Evolutionary conservation across 1,139 yeast species (phyloP), one percentile per base, ranked within the genome.

Genomic region (Debaryomycetaceae sp.): DNA sequence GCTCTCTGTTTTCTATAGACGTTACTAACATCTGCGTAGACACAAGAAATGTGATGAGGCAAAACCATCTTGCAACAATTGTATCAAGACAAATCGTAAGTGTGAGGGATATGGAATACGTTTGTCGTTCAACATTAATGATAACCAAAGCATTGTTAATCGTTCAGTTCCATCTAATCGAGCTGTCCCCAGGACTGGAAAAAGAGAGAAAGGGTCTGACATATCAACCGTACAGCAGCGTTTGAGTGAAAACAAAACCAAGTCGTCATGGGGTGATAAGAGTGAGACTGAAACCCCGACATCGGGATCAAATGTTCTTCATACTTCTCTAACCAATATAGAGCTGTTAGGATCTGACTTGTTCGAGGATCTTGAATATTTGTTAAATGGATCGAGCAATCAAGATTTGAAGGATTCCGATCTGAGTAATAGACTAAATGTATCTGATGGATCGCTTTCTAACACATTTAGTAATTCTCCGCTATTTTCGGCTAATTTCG

Each of bases 31-130:
- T 23, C 17, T 36, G 23, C 14, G 13, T 38, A 66, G 80, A 46
- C 71, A 77, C 45, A 60, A 78, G 42, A 81, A 81, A 47, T 81
- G 86, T 56, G 84, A 80, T 57, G 82, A 81, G 52, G 62, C 67
- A 0, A 78, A 76, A 52, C 86, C 86, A 1, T 50, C 54, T 13
- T 81, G 86, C 58, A 63, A 65, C 29, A 80, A 79, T 57, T 81
- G 86, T 57, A 38, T 62, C 13, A 72, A 66, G 38, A 65, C 75
- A 4, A 75, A 75, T 3, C 57, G 76, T 31, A 47, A 47, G 11
- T 78, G 83, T 52, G 80, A 67, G 45, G 82, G 82, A 1, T 78
- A 78, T 55, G 77, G 68, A 0, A 47, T 75, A 6, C 61, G 76
- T 43, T 57, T 77, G 6, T 63, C 72, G 1, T 78, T 77, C 49